Base-by-base conservation (phyloP, 306 rosid species). In the Inga oerstediana region DNA sequence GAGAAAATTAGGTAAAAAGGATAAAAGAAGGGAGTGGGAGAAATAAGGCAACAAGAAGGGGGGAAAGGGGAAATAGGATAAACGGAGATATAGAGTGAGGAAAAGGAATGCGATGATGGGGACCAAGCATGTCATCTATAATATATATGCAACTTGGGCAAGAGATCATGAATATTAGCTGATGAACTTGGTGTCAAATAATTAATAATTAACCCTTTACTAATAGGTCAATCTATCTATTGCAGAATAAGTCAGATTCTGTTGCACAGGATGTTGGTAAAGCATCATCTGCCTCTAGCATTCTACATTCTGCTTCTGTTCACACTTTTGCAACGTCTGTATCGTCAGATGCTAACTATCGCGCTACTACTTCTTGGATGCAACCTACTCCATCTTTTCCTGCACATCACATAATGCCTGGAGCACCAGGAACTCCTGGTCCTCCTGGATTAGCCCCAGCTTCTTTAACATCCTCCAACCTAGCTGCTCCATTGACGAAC, bases 401-500 rank as follows among this genome's bases (percentile, higher is more conserved):
- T 22, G 45, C 71, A 78, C 90, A 81, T 79, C 85, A 81, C 48
- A 83, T 91, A 83, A 74, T 84, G 85, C 88, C 90, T 34, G 90
- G 87, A 75, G 62, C 92, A 80, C 93, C 91, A 5, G 90, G 91
- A 83, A 87, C 84, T 14, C 93, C 92, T 56, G 96, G 86, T 9
- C 93, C 96, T 69, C 94, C 94, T 41, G 96, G 99, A 86, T 89
- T 88, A 82, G 72, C 87, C 37, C 80, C 90, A 37, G 73, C 91
- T 74, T 45, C 70, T 1, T 87, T 78, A 67, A 46, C 86, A 11
- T 82, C 93, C 64, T 78, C 90, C 48, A 89, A 87, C 84, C 79
- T 75, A 48, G 64, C 84, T 20, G 84, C 54, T 78, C 83, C 81
- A 58, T 83, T 88, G 45, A 44, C 81, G 41, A 84, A 76, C 35